Percentiles rank a stretch among this genome's conserved stretches.
Evolutionary conservation across 352 stramenopile species (phyloP).

Genomic region (Phytophthora megakarya): DNA sequence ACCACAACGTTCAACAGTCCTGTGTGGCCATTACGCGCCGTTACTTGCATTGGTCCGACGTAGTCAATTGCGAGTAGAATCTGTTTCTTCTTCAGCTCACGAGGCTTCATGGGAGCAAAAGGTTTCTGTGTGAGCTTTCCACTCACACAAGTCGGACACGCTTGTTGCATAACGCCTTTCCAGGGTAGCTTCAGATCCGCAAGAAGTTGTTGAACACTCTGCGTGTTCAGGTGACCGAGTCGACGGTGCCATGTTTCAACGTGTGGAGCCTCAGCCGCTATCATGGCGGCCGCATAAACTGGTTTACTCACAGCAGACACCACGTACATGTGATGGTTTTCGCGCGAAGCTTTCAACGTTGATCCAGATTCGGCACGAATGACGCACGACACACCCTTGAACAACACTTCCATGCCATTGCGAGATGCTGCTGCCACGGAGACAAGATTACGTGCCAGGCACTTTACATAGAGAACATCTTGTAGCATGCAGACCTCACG

Average conservation of each 20-base stretch:
- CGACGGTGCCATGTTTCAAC: constrained; percentile 3
- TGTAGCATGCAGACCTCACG: constrained; percentile 7
- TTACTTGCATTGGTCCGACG: constrained; percentile 8
- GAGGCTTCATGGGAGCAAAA: neutral
- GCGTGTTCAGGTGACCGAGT: constrained; percentile 9
- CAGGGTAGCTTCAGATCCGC: neutral
- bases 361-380: neutral
- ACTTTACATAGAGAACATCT: constrained; percentile 13
- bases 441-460: constrained; percentile 11
- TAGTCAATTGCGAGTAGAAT: constrained; percentile 16
- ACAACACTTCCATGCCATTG: neutral
- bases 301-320: neutral
- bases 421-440: constrained; percentile 10
- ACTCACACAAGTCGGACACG: constrained; percentile 9
- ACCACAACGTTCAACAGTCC: constrained; percentile 4
- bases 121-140: constrained; percentile 4
- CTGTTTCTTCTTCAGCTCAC: constrained; percentile 11
- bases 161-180: neutral
- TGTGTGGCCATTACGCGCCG: neutral
- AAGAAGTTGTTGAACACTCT: constrained; percentile 5
- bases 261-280: neutral
- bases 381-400: neutral
- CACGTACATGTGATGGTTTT: constrained; percentile 6
- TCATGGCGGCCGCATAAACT: neutral
- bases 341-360: neutral